These are phyloP conservation scores for Fusarium nelsonii DNA, from an alignment of 2,329 filamentous ascomycete species.

Conservation along the genomic window DNA sequence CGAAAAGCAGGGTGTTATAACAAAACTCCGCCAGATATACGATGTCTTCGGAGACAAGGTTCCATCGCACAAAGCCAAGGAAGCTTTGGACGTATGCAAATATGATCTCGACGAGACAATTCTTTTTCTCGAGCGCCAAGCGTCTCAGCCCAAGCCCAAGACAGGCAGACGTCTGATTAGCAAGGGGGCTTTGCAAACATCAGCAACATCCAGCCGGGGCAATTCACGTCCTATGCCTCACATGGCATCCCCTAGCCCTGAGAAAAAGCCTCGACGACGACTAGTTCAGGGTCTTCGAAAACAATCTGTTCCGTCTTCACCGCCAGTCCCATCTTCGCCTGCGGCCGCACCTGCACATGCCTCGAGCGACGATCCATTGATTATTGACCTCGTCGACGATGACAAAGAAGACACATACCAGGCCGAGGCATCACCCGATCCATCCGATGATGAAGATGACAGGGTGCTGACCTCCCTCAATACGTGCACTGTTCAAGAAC, in stretches of 20 bases:
- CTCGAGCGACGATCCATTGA: constrained; percentile 53
- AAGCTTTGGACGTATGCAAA: constrained; percentile 51
- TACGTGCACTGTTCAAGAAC: constrained; percentile 77
- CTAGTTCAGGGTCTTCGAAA: constrained; percentile 55
- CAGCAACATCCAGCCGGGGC: constrained; percentile 22
- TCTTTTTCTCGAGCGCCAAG: constrained; percentile 46
- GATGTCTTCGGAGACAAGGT: constrained; percentile 52
- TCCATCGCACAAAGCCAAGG: constrained; percentile 49
- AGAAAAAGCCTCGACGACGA: constrained; percentile 51
- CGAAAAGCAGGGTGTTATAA: constrained; percentile 46
- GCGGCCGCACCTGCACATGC: constrained; percentile 32
- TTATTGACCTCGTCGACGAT: constrained; percentile 55
- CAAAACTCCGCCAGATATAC: constrained; percentile 54
- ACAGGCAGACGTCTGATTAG: constrained; percentile 50
- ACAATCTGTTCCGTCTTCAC: constrained; percentile 43
- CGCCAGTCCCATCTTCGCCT: constrained; percentile 35
- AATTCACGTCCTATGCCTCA: constrained; percentile 37
- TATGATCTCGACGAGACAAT: constrained; percentile 56
- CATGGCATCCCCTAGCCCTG: constrained; percentile 47
- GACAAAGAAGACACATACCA: constrained; percentile 59
- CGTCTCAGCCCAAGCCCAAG: constrained; percentile 36
- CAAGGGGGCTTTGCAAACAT: constrained; percentile 48
- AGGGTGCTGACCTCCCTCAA: constrained; percentile 85
- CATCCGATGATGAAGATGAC: constrained; percentile 51
- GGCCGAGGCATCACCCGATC: constrained; percentile 51